These are phyloP conservation scores for Heliosperma pusillum DNA, from an alignment of 148 eudicot genomes.

Conservation along the genomic window DNA sequence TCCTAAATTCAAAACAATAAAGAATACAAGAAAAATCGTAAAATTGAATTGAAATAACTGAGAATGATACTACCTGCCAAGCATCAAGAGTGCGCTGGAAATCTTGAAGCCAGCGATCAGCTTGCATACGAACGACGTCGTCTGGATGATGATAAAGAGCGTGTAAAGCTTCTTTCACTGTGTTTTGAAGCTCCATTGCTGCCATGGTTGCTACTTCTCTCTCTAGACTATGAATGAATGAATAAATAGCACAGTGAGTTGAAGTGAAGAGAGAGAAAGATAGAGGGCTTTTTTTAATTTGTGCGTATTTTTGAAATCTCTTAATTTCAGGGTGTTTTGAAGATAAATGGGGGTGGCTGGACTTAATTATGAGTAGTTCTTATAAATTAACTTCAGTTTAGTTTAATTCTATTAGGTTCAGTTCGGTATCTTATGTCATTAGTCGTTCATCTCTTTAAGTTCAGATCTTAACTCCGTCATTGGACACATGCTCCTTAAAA, in stretches of 20 bases:
- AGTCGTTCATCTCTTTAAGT: no score
- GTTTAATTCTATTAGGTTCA: no score
- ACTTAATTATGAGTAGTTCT: no score
- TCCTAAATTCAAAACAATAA: not conserved
- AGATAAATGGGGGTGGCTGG: no score
- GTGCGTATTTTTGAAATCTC: not conserved
- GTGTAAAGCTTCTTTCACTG: slow-evolving; percentile 92
- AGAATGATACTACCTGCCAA: slow-evolving; percentile 69
- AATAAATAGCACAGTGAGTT: slow-evolving; percentile 1
- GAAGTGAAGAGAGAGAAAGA: not conserved
- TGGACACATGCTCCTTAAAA: no score
- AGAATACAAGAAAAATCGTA: not conserved
- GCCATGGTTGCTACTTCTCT: slow-evolving; percentile 25
- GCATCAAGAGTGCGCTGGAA: slow-evolving; percentile 94
- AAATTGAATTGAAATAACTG: not conserved
- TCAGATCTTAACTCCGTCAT: no score
- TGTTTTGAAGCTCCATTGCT: slow-evolving; percentile 75
- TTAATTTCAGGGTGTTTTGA: not conserved
- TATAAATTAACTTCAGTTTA: no score
- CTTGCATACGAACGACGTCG: slow-evolving; percentile 84
- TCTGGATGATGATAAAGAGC: slow-evolving; percentile 97
- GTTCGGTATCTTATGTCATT: no score
- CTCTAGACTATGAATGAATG: not conserved
- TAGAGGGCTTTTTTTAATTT: not conserved
- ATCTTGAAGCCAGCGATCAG: slow-evolving; percentile 97